These are phyloP conservation scores for Candida montana DNA, from an alignment of 805 yeast species.

Conservation along the genomic window DNA sequence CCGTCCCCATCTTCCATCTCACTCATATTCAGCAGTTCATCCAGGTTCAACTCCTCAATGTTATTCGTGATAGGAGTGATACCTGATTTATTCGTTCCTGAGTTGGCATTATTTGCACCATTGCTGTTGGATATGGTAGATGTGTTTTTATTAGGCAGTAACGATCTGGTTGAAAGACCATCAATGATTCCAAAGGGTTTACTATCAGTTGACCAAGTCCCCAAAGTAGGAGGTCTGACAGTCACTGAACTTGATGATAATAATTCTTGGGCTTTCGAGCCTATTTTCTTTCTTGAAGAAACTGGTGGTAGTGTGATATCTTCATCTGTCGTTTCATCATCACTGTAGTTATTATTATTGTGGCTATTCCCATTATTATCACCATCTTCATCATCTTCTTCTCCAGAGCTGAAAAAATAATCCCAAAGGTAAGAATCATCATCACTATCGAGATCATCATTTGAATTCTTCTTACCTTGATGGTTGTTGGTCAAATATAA, in stretches of 20 bases:
- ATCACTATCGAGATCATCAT: slow-evolving; percentile 23
- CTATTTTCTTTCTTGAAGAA: slow-evolving; percentile 50
- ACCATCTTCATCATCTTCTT: slow-evolving; percentile 26
- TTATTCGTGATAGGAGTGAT: slow-evolving; percentile 24
- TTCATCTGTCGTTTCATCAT: slow-evolving; percentile 93
- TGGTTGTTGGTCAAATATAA: slow-evolving; percentile 14
- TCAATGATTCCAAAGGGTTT: slow-evolving; percentile 93
- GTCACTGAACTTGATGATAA: slow-evolving; percentile 83
- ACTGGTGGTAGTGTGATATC: slow-evolving; percentile 79
- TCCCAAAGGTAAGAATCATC: slow-evolving; percentile 74
- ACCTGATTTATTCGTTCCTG: slow-evolving; percentile 1
- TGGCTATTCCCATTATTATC: slow-evolving; percentile 3
- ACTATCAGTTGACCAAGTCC: slow-evolving; percentile 82
- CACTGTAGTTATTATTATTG: slow-evolving; percentile 26
- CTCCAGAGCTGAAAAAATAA: slow-evolving; percentile 54
- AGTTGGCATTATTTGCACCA: slow-evolving; percentile 3
- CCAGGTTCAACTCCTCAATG: slow-evolving; percentile 49
- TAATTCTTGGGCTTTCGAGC: slow-evolving; percentile 85
- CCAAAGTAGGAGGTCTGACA: slow-evolving; percentile 85
- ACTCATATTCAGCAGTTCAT: slow-evolving; percentile 82
- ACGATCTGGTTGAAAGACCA: slow-evolving; percentile 84
- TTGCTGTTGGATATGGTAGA: not conserved
- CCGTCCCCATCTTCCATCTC: slow-evolving; percentile 75
- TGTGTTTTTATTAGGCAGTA: slow-evolving; percentile 43
- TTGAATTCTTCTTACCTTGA: slow-evolving; percentile 4